Evolutionary conservation across 2,329 filamentous ascomycete genomes (phyloP), one percentile per base, ranked within the genome.

Genomic region (Scolecobasidium constrictum): DNA sequence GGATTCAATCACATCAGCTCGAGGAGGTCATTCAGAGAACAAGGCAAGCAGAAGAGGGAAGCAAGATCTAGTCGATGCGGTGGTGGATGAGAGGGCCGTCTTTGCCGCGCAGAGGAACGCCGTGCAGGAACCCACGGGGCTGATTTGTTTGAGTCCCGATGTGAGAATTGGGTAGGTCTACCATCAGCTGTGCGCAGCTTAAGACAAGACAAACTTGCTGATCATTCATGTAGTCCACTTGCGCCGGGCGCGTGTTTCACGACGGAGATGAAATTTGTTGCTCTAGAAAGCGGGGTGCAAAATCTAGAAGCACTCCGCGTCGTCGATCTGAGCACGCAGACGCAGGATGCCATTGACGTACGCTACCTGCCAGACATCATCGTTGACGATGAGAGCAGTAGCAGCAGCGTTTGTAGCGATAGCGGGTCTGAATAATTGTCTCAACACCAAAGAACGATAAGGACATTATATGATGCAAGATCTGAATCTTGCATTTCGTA

Each of bases 301-400:
- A 71, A 72, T n/a, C 60, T 90, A 3, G 84, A 88, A 51, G 78
- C 79, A 2, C 68, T 90, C 16, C 68, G 83, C 39, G 75, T 90
- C 1, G 69, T 88, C 3, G 85, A 92, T 57, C 57, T 90, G 46
- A 75, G 68, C 17, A 83, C 76, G 23, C 79, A 85, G 53, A 83
- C 76, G 23, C 79, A 85, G 53, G 83, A 88, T 62, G 81, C 83
- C 54, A 79, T 85, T 3, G 83, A 90, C 58, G 78, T 88, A 43
- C 72, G 75, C 47, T 81, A 90, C 47, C 57, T 92, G 49, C 85
- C 85, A 0, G 77, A 73, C 35, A 75, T 86, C 51, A 62, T 86
- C 9, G 43, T 20, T 4, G 18, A n/a, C n/a, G n/a, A n/a, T n/a
- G n/a, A n/a, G n/a, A n/a, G n/a, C n/a, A n/a, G n/a, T n/a, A n/a